Evolutionary conservation across 345 rosid genomes (phyloP).

Genomic region (Clarkia xantiana): DNA sequence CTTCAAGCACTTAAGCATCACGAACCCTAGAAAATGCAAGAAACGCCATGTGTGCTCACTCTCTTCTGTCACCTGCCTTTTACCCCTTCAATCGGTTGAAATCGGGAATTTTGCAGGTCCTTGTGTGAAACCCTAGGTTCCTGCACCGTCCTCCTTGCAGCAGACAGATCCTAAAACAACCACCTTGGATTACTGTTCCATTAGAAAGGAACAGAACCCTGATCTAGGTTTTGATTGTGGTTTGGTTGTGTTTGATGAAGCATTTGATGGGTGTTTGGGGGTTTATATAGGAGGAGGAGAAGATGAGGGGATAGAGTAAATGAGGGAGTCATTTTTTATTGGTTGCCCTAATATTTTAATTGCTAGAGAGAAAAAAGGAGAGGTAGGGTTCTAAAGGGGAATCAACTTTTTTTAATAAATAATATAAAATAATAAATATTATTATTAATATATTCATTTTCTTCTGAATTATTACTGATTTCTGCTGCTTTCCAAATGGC

Average conservation of each 20-base stretch:
- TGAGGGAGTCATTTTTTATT: conserved; percentile 3
- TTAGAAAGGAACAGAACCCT: conserved; percentile 1
- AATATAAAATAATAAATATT: too few relatives aligned
- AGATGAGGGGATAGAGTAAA: background rate
- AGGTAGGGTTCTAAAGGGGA: too few relatives aligned
- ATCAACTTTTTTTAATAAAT: too few relatives aligned
- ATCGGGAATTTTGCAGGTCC: too few relatives aligned
- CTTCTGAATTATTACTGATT: too few relatives aligned
- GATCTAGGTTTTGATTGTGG: background rate
- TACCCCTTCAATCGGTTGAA: background rate
- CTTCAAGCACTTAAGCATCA: conserved; percentile 16
- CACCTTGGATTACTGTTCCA: conserved; percentile 6
- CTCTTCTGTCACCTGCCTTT: conserved; percentile 26
- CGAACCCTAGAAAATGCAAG: conserved; percentile 7
- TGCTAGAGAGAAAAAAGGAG: too few relatives aligned
- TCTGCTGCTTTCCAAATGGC: too few relatives aligned
- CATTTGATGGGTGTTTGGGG: background rate
- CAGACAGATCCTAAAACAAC: too few relatives aligned
- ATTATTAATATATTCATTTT: too few relatives aligned
- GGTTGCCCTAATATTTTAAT: conserved; percentile 8
- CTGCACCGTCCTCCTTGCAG: too few relatives aligned
- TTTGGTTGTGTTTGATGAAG: conserved; percentile 5
- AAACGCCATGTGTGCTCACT: conserved; percentile 28
- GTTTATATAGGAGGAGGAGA: conserved; percentile 7
- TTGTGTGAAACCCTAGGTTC: too few relatives aligned